Conservation (phyloP, 2,329 filamentous ascomycete species). For the Rhynchosporium secalis region DNA sequence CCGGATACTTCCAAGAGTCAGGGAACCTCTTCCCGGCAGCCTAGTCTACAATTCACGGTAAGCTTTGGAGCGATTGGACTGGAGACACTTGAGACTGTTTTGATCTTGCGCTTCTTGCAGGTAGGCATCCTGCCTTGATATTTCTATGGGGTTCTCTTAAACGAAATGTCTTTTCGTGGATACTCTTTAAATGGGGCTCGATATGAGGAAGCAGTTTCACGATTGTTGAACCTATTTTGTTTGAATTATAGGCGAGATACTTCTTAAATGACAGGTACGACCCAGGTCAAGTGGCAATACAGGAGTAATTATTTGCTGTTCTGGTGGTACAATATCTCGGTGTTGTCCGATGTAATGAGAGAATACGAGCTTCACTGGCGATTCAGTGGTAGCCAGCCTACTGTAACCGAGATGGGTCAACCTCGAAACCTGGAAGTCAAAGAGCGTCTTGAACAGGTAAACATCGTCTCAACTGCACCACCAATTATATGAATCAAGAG, state of each 20-base stretch:
- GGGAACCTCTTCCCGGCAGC: not conserved
- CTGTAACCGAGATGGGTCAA: not conserved
- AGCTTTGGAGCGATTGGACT: not conserved
- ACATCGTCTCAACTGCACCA: not conserved
- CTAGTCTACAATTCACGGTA: not conserved
- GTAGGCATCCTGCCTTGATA: constrained; percentile 21
- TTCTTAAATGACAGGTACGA: not conserved
- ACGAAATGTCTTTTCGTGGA: constrained; percentile 5
- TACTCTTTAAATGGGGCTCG: not conserved
- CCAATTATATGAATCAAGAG: not conserved
- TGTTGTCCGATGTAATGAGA: not conserved
- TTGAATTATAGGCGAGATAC: not conserved
- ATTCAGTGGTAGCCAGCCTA: not conserved
- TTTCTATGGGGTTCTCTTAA: constrained; percentile 21
- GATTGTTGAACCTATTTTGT: not conserved
- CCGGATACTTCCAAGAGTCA: not conserved
- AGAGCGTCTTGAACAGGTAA: not conserved
- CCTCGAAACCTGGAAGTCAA: not conserved
- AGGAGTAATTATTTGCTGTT: not conserved
- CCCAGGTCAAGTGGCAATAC: not conserved
- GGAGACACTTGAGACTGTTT: not conserved
- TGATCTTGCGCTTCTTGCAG: constrained; percentile 22
- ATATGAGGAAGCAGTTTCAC: constrained; percentile 3
- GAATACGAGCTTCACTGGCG: not conserved
- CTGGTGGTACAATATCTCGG: not conserved